phyloP scores from a whole-genome alignment of 768 basidiomycete species.

The Coprinopsis strossmayeri region DNA sequence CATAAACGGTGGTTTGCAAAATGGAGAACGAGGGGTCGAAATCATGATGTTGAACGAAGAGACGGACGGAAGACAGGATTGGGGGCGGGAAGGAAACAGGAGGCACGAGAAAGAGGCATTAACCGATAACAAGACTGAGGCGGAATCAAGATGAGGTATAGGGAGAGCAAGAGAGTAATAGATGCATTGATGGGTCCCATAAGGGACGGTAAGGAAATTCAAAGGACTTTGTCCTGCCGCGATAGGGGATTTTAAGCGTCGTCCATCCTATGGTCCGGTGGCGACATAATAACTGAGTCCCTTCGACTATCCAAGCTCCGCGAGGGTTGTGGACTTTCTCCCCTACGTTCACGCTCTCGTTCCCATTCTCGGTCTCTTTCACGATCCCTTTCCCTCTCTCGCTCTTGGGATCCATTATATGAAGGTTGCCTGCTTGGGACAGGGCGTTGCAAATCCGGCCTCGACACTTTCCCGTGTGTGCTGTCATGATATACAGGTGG shows the following conservation, averaged over 20 bases:
- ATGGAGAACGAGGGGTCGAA: neutral
- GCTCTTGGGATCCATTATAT: conserved; percentile 5
- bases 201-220: conserved; percentile 6
- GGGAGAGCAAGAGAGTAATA: neutral
- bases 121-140: neutral
- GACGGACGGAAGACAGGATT: neutral
- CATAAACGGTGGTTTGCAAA: neutral
- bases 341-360: conserved; percentile 14
- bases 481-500: conserved; percentile 27
- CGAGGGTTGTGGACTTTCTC: conserved; percentile 3
- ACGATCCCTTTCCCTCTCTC: too few species aligned
- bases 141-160: neutral
- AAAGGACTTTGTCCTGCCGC: conserved; percentile 11
- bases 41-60: neutral
- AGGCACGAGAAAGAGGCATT: neutral
- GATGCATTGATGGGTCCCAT: neutral
- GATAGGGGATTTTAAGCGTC: conserved; percentile 13
- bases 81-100: neutral
- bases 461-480: conserved; percentile 17
- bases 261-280: conserved; percentile 21
- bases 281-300: conserved; percentile 30
- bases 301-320: conserved; percentile 26
- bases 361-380: conserved; percentile 2
- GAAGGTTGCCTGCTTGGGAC: conserved; percentile 20
- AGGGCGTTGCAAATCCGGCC: conserved; percentile 15